phyloP scores from a whole-genome alignment of 257 asterid species.

The Forsythia suspensa region DNA sequence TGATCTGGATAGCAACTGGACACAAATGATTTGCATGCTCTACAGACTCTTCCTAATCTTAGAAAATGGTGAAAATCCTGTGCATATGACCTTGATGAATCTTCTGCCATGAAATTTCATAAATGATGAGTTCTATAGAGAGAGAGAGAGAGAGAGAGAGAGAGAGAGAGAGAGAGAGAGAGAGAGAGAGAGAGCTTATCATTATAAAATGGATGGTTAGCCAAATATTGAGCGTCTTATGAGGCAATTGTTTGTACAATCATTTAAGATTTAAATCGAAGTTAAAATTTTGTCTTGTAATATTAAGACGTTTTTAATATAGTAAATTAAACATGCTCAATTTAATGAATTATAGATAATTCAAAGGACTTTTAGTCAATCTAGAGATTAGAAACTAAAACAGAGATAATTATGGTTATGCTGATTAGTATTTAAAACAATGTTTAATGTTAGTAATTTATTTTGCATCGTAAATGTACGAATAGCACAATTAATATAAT shows the following conservation, averaged over 20 bases:
- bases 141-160: too few relatives aligned
- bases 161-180: constrained; percentile 7
- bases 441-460: too few relatives aligned
- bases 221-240: constrained; percentile 14
- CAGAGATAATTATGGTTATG: too few relatives aligned
- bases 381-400: too few relatives aligned
- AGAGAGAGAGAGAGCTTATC: constrained; percentile 8
- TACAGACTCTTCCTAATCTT: constrained; percentile 46
- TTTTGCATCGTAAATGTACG: too few relatives aligned
- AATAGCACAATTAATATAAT: too few relatives aligned
- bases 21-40: constrained; percentile 55
- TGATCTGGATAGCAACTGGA: constrained; percentile 41
- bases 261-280: neutral
- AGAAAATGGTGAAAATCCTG: constrained; percentile 38
- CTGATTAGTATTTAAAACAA: too few relatives aligned
- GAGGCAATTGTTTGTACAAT: constrained; percentile 11
- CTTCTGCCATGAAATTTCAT: constrained; percentile 42
- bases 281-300: too few relatives aligned
- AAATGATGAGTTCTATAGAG: neutral
- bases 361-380: too few relatives aligned
- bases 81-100: constrained; percentile 47
- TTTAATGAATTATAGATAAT: too few relatives aligned
- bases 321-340: too few relatives aligned
- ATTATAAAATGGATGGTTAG: constrained; percentile 25
- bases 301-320: too few relatives aligned